Percentiles rank a stretch among this genome's conserved stretches.
Conservation (phyloP, 768 basidiomycete species). For the Lactifluus echinatus region DNA sequence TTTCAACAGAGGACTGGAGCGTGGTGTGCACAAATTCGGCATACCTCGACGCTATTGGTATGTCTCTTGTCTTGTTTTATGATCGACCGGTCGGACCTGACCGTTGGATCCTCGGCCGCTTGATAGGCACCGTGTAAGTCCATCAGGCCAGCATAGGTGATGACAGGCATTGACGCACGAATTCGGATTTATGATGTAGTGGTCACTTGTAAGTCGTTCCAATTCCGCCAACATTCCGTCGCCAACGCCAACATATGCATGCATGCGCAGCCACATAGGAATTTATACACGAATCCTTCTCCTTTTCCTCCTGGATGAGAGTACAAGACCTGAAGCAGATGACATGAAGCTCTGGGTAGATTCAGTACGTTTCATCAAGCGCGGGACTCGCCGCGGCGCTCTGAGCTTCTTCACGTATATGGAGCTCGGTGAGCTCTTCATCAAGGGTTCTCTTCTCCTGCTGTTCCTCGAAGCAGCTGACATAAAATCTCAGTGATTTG, state of each 20-base stretch:
- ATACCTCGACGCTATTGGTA: constrained; percentile 43
- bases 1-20: constrained; percentile 46
- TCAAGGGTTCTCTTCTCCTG: too few species aligned
- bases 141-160: not conserved
- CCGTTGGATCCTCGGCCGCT: not conserved
- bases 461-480: not conserved
- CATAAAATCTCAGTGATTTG: constrained; percentile 31
- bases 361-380: constrained; percentile 41
- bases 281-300: constrained; percentile 45
- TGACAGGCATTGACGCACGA: not conserved
- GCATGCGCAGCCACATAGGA: constrained; percentile 40
- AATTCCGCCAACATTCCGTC: not conserved
- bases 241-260: not conserved
- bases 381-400: constrained; percentile 38
- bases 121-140: constrained; percentile 25
- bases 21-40: constrained; percentile 43
- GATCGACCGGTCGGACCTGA: not conserved
- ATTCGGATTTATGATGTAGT: constrained; percentile 17
- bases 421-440: not conserved
- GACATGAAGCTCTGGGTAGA: constrained; percentile 55
- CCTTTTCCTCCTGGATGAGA: constrained; percentile 39
- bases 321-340: constrained; percentile 35
- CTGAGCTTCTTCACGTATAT: constrained; percentile 50
- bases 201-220: constrained; percentile 33
- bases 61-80: constrained; percentile 13